A percentile compares a stretch with the other conserved stretches of the same genome.
These are phyloP conservation scores for Leishmania turanica DNA, from an alignment of 208 protist genomes.

Conservation along the genomic window DNA sequence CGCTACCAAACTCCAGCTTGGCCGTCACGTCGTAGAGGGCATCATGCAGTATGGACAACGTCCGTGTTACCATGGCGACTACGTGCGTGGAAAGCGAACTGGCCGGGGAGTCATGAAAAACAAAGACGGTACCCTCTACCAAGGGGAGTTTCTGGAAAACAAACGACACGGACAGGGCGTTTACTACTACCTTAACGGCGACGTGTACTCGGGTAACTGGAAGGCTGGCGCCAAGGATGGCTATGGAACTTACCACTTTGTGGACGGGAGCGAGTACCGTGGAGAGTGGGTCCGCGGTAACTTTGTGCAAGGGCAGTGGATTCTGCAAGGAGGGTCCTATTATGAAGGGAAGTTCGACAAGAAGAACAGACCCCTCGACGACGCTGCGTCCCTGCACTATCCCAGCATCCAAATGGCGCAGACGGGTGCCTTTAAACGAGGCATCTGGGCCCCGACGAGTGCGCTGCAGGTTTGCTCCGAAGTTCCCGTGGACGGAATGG, in stretches of 20 bases:
- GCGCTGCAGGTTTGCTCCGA: constrained; percentile 68
- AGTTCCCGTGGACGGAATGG: constrained; percentile 31
- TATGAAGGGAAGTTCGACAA: constrained; percentile 92
- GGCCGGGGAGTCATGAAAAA: constrained; percentile 91
- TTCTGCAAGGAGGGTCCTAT: constrained; percentile 82
- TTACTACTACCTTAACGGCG: constrained; percentile 92
- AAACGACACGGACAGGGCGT: constrained; percentile 90
- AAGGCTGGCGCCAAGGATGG: constrained; percentile 79
- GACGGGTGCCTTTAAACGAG: constrained; percentile 70
- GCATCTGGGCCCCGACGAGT: constrained; percentile 77
- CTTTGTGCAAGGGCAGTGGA: constrained; percentile 90
- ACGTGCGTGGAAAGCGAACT: constrained; percentile 76
- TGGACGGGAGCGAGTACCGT: constrained; percentile 81
- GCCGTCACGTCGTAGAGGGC: constrained; percentile 60
- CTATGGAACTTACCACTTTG: constrained; percentile 92
- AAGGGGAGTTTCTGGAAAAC: constrained; percentile 91
- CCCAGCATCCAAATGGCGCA: constrained; percentile 71
- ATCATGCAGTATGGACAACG: constrained; percentile 73
- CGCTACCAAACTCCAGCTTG: constrained; percentile 61
- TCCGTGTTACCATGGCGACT: constrained; percentile 90
- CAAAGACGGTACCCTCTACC: constrained; percentile 90
- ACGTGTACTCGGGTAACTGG: constrained; percentile 91
- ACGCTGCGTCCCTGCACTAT: constrained; percentile 76
- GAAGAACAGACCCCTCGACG: constrained; percentile 82
- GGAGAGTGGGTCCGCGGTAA: constrained; percentile 77